Conservation (phyloP, 1,139 yeast species). For the Candida dubliniensis region DNA sequence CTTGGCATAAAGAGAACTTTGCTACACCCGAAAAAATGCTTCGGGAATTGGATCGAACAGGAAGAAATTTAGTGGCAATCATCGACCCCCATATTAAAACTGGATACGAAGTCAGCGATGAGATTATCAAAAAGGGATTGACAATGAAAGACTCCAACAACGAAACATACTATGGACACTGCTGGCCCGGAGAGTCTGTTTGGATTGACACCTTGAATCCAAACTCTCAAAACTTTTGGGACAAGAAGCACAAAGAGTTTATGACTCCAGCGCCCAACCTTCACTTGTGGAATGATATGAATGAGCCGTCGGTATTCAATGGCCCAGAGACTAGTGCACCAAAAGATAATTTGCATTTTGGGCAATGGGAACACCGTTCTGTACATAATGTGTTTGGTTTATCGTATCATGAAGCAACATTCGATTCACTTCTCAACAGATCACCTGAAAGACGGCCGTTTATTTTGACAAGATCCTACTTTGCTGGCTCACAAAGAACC, state of each 20-base stretch:
- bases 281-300: slow-evolving; percentile 97
- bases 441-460: slow-evolving; percentile 66
- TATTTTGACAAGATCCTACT: slow-evolving; percentile 82
- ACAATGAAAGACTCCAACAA: slow-evolving; percentile 42
- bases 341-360: slow-evolving; percentile 74
- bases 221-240: slow-evolving; percentile 62
- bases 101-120: slow-evolving; percentile 64
- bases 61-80: slow-evolving; percentile 79
- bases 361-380: slow-evolving; percentile 87
- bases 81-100: slow-evolving; percentile 90
- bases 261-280: slow-evolving; percentile 56
- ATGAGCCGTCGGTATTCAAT: slow-evolving; percentile 91
- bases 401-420: slow-evolving; percentile 78
- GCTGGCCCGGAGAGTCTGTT: slow-evolving; percentile 97
- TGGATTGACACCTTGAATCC: slow-evolving; percentile 90
- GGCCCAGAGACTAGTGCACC: slow-evolving; percentile 95
- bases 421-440: slow-evolving; percentile 58
- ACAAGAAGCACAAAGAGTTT: slow-evolving; percentile 36
- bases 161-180: slow-evolving; percentile 71
- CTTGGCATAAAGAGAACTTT: slow-evolving; percentile 79
- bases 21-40: slow-evolving; percentile 75
- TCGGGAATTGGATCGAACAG: slow-evolving; percentile 61
- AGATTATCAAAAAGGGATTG: slow-evolving; percentile 36
- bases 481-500: slow-evolving; percentile 86
- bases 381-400: slow-evolving; percentile 84